Conservation (phyloP, 2,329 filamentous ascomycete genomes). For the Erysiphe pulchra region DNA sequence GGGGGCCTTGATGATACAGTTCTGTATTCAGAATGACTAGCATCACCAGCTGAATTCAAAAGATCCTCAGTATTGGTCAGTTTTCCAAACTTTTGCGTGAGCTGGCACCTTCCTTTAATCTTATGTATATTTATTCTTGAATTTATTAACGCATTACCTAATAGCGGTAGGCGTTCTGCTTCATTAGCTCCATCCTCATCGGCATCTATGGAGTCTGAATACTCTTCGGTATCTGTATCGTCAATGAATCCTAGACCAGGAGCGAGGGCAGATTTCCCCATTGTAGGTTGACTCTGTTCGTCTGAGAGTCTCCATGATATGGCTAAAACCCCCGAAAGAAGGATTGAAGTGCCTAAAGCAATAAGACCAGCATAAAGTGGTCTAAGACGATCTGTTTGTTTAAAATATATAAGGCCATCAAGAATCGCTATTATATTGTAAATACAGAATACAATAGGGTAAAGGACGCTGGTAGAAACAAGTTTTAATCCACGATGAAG, state of each 20-base stretch:
- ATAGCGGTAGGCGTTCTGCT: constrained; percentile 8
- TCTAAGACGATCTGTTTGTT: constrained; percentile 59
- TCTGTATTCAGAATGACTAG: constrained; percentile 16
- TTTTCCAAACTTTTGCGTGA: constrained; percentile 10
- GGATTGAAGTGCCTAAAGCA: constrained; percentile 59
- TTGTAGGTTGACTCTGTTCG: constrained; percentile 34
- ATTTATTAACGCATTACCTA: constrained; percentile 11
- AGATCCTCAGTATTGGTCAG: constrained; percentile 48
- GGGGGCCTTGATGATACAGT: constrained; percentile 7
- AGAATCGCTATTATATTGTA: constrained; percentile 98
- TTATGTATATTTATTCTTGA: constrained; percentile 12
- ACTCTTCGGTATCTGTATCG: constrained; percentile 30
- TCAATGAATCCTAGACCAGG: constrained; percentile 66
- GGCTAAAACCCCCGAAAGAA: constrained; percentile 69
- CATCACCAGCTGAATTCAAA: constrained; percentile 70
- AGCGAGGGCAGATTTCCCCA: constrained; percentile 43
- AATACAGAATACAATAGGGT: constrained; percentile 91
- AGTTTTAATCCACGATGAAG: constrained; percentile 82
- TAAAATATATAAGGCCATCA: constrained; percentile 91
- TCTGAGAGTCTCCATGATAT: constrained; percentile 84
- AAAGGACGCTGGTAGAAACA: constrained; percentile 83
- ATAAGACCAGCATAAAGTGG: constrained; percentile 57
- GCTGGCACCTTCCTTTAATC: constrained; percentile 9
- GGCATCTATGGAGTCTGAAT: constrained; percentile 22
- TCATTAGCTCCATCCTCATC: constrained; percentile 13